Conservation (phyloP, 305 asterid genomes). For the Rubia occidens region DNA sequence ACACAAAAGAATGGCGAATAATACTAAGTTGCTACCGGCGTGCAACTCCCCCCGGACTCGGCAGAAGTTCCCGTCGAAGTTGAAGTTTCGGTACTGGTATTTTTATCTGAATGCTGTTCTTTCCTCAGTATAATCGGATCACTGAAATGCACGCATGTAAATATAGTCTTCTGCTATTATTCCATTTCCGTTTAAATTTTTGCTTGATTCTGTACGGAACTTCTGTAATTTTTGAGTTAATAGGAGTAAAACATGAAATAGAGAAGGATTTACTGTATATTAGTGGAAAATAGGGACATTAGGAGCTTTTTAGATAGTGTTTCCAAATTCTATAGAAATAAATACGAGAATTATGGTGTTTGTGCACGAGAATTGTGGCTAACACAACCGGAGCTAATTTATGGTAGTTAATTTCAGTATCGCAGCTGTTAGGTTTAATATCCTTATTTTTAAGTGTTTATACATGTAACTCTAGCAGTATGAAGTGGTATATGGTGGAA, state of each 20-base stretch:
- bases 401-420: not conserved
- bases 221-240: not conserved
- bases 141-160: not conserved
- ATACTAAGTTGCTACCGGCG: not conserved
- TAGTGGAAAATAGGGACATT: not conserved
- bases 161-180: not conserved
- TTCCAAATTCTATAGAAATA: not conserved
- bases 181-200: not conserved
- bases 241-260: not conserved
- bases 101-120: not conserved
- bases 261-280: not conserved
- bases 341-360: too few species aligned
- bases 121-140: not conserved
- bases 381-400: not conserved
- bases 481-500: not conserved
- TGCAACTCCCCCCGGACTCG: not conserved
- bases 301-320: not conserved
- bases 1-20: not conserved
- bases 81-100: not conserved
- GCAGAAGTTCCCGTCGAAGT: not conserved
- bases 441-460: not conserved
- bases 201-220: not conserved
- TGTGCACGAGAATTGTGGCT: too few species aligned
- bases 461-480: not conserved
- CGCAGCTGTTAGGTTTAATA: not conserved